Evolutionary conservation across 106 monocot genomes (phyloP).

Genomic region (Gastrodia elata): DNA sequence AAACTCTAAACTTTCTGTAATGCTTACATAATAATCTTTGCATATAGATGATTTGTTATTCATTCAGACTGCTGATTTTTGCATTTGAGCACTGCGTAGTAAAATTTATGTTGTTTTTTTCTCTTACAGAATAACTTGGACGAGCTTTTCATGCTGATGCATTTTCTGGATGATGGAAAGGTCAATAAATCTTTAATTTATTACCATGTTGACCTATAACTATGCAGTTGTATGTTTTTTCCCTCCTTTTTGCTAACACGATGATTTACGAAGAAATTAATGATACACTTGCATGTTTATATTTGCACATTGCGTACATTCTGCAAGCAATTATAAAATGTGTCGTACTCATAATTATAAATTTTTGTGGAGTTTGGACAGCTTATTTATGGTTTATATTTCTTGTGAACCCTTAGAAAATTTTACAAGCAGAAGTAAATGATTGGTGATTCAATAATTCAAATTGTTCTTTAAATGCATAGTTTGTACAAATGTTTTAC

Average conservation of each 20-base stretch:
- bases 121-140: constrained; percentile 91
- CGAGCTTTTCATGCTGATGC: constrained; percentile 99
- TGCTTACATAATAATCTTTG: background rate
- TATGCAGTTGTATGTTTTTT: background rate
- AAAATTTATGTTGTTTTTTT: background rate
- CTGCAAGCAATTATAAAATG: background rate
- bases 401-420: no score
- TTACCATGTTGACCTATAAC: background rate
- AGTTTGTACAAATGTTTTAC: no score
- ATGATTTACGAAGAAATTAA: background rate
- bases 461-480: no score
- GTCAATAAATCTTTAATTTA: constrained; percentile 26
- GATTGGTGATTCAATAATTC: no score
- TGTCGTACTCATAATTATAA: background rate
- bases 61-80: background rate
- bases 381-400: no score
- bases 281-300: background rate
- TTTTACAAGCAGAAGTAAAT: no score
- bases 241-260: background rate
- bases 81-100: background rate
- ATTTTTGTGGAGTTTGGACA: no score
- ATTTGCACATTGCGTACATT: background rate
- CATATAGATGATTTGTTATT: background rate
- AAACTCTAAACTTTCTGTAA: background rate
- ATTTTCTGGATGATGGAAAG: constrained; percentile 98